A percentile compares a stretch with the other conserved stretches of the same genome.
Conservation (phyloP, 2,329 filamentous ascomycete species). For the Fusarium liriodendri region DNA sequence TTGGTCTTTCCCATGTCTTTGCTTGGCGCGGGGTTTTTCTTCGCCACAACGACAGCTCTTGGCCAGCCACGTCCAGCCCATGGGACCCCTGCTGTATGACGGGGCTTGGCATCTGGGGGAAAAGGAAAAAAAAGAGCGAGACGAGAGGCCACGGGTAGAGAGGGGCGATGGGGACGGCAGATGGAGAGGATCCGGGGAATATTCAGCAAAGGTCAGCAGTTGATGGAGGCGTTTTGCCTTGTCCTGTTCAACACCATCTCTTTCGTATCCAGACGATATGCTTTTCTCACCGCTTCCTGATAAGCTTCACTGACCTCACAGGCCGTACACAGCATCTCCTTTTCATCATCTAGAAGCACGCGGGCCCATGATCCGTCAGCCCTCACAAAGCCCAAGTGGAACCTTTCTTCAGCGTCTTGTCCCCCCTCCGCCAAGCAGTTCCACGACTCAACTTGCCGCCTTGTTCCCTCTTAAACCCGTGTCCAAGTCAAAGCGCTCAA, state of each 20-base stretch:
- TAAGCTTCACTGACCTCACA: constrained; percentile 8
- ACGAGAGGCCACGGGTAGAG: background rate
- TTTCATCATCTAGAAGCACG: background rate
- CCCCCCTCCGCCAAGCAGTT: constrained; percentile 7
- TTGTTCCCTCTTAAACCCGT: constrained; percentile 6
- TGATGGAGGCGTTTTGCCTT: background rate
- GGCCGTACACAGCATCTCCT: background rate
- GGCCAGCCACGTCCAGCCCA: constrained; percentile 2
- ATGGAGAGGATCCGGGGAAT: constrained; percentile 21
- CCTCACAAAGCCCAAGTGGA: constrained; percentile 2
- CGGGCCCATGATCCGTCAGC: constrained; percentile 1
- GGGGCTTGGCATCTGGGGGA: constrained; percentile 22
- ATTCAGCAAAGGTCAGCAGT: background rate
- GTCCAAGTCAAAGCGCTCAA: background rate
- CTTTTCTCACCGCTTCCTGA: constrained; percentile 11
- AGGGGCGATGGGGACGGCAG: constrained; percentile 11
- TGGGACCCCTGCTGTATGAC: background rate
- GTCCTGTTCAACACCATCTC: background rate
- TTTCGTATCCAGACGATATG: background rate
- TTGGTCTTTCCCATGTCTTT: background rate
- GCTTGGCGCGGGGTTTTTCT: constrained; percentile 31
- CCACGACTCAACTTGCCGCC: constrained; percentile 1
- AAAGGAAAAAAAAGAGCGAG: background rate
- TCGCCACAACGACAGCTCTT: constrained; percentile 1
- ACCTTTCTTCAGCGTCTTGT: background rate